Conservation (phyloP, 495 filamentous ascomycete species). For the Tetracladium setigerum region DNA sequence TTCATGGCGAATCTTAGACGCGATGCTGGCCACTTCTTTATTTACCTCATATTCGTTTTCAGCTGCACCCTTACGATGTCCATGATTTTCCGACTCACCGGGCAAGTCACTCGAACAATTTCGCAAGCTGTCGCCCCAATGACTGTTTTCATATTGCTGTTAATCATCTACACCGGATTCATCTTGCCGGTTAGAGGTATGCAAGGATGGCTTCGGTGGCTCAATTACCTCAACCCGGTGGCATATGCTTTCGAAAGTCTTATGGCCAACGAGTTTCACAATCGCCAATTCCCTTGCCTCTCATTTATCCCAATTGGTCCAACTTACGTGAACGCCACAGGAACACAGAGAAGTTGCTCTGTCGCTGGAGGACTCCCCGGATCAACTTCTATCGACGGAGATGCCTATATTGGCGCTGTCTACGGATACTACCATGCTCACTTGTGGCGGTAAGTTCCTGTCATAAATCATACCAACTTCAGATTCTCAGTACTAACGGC, state of each 20-base stretch:
- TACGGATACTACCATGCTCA: conserved; percentile 49
- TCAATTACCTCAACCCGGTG: conserved; percentile 71
- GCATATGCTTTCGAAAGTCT: conserved; percentile 63
- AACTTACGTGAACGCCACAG: conserved; percentile 11
- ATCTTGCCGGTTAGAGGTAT: conserved; percentile 63
- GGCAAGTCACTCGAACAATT: conserved; percentile 62
- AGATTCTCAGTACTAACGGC: conserved; percentile 23
- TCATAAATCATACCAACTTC: conserved; percentile 59
- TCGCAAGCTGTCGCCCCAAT: conserved; percentile 75
- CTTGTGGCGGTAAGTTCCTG: conserved; percentile 40
- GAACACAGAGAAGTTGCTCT: conserved; percentile 47
- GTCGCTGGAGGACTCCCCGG: conserved; percentile 42
- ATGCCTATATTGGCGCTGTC: conserved; percentile 9
- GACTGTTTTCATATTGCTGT: conserved; percentile 66
- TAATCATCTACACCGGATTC: conserved; percentile 86
- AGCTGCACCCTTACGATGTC: conserved; percentile 58
- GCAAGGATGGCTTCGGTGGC: conserved; percentile 77
- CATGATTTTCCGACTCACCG: conserved; percentile 76
- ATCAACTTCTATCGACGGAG: neutral
- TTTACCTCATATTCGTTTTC: conserved; percentile 65
- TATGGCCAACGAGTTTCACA: conserved; percentile 62
- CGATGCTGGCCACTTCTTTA: conserved; percentile 69
- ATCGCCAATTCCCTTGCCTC: conserved; percentile 39
- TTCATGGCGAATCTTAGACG: conserved; percentile 77
- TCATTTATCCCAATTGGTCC: conserved; percentile 15